Evolutionary conservation across 495 filamentous ascomycete species (phyloP), one percentile per base, ranked within the genome.

Genomic region (Ascobolus immersus): DNA sequence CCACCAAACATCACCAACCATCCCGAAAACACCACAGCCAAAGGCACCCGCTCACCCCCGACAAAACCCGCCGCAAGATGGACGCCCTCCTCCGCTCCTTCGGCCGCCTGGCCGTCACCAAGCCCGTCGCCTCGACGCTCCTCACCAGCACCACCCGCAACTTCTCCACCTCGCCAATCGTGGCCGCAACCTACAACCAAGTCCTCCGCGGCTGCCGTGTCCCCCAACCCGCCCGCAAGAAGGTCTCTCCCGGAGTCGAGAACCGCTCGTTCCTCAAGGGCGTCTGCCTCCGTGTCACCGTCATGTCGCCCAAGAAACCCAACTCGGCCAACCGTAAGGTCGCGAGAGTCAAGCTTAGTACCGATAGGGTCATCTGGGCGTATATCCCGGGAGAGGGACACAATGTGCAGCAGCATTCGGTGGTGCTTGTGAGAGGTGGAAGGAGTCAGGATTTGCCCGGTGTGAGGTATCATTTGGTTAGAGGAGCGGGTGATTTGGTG

Each of bases 371-470:
- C 35, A 61, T 96, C 39, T 90, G 73, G 35, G 71, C 70, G 36
- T 92, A 89, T 62, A 96, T 96, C 45, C 77, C 79, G 13, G 89
- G 86, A 42, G 79, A 94, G 67, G 84, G 70, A 21, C 86, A 96
- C 59, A 96, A 94, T 60, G 78, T 92, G 41, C 84, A 92, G 61
- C 86, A 94, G 65, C 86, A 99, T 62, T 80, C 73, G 49, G 86
- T 96, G 21, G 86, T 96, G 33, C 59, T 93, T 39, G 81, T 94
- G 9, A 63, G 86, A 37, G 86, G 86, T 29, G 86, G 86, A 11
- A 58, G 86, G 44, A 67, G 65, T 30, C 86, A 93, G 66, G 86
- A 99, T 73, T 94, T 84, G 59, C 86, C 86, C 35, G 86, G 86
- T 66, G 86, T 99, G 57, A 73, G 80, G 45, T 99, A 99, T 52